Conservation (phyloP, 192 early-diverging fungal genomes). For the Podila horticola region DNA sequence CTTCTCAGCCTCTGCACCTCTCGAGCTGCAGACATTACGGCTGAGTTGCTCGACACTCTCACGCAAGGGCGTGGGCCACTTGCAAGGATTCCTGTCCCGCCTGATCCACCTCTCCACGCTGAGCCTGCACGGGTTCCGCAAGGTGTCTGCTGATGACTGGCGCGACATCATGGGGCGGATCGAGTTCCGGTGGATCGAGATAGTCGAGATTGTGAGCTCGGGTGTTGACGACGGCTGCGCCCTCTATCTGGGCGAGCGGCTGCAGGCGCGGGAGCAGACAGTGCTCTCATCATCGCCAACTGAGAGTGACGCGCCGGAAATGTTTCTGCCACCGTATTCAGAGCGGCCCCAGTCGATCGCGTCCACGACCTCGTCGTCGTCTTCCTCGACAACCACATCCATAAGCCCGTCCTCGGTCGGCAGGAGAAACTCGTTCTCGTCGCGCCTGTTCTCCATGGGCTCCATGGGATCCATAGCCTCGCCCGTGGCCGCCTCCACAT, state of each 20-base stretch:
- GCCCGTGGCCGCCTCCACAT: too few relatives aligned
- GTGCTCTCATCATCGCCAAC: neutral
- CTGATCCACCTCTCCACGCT: conserved; percentile 30
- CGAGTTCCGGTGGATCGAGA: conserved; percentile 37
- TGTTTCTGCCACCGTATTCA: neutral
- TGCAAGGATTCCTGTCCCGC: conserved; percentile 31
- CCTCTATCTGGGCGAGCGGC: conserved; percentile 23
- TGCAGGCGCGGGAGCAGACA: conserved; percentile 19
- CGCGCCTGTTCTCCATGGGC: neutral
- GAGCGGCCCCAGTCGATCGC: neutral
- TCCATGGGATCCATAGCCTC: too few relatives aligned
- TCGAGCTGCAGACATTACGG: conserved; percentile 27
- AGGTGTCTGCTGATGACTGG: conserved; percentile 25
- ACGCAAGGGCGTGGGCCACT: conserved; percentile 1
- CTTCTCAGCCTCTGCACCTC: conserved; percentile 13
- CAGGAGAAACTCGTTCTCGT: conserved; percentile 14
- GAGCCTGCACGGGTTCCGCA: conserved; percentile 42
- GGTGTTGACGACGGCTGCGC: conserved; percentile 34
- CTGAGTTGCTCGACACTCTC: conserved; percentile 23
- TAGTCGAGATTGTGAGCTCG: conserved; percentile 34
- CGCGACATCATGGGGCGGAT: conserved; percentile 23
- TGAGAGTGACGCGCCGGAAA: conserved; percentile 1
- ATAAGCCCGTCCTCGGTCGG: neutral
- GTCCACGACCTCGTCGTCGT: conserved; percentile 6
- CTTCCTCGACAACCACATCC: neutral